Evolutionary conservation across 441 rosid genomes (phyloP), one percentile per base, ranked within the genome.

Genomic region (California macrophylla): DNA sequence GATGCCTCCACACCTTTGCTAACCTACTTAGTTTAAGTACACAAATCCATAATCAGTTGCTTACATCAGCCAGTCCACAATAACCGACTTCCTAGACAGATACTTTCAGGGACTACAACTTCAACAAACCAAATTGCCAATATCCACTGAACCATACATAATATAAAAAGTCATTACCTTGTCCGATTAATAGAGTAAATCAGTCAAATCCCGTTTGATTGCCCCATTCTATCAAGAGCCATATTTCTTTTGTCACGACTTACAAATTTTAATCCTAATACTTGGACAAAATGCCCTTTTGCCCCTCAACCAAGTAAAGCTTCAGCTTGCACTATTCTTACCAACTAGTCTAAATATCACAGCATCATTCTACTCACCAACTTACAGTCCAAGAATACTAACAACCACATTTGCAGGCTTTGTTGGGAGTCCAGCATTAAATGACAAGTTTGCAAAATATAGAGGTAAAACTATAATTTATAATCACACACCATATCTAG

Each of bases 1-100:
- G 97, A 78, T 78, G 96, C 88, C 77, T 93, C 92, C 78, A 91
- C 89, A 67, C 98, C 98, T 83, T 91, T 93, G 78, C 76, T 86
- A 69, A 93, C 97, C 98, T 93, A 77, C 78, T 71, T 8, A 78
- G 20, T 58, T 16, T 9, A 47, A 72, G 61, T 23, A 76, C 6
- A 66, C 50, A 47, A 67, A 34, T 70, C 56, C 16, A 69, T 60
- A 63, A 47, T 63, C 16, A 73, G 63, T 70, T 34, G 69, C 24
- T 65, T 30, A 34, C 60, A 72, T 64, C 68, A 66, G 73, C 69
- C 18, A 71, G 62, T 56, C 54, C 71, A 75, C 20, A 64, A 16
- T 36, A 56, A 32, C 26, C 18, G 63, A 30, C 24, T 71, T 16
- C 20, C 25, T 67, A 38, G 69, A 34, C 18, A 30, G 28, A 47